Base-by-base conservation (phyloP, 805 yeast species). In the Blastobotrys muscicola region DNA sequence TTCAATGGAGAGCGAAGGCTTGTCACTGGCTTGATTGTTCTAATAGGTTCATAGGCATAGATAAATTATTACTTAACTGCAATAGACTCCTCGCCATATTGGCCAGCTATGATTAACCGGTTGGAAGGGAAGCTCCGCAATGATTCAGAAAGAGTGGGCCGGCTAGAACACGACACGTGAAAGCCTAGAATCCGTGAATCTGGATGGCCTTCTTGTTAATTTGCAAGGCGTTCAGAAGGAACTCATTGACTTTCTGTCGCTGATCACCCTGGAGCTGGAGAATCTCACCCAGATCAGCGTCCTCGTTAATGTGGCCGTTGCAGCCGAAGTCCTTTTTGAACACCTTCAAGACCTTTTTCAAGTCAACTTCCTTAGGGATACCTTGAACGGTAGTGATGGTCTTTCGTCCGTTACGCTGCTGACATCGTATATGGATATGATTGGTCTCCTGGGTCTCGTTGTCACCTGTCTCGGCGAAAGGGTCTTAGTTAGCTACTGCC, bases 391-490 rank as follows among this genome's bases (percentile, higher is more conserved):
- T 90, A 54, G 98, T 90, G 65, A 90, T 78, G 51, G 97, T 90
- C 72, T 90, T 90, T 73, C 97, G 89, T 65, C 98, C 98, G 74
- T 92, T 90, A 76, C 98, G 90, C 74, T 90, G 98, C 72, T 90
- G 98, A 66, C 94, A 90, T 76, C 98, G 94, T 67, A 90, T 68
- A 70, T 89, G 98, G 69, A 90, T 85, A 72, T 89, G 86, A 74
- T 85, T 87, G 48, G 94, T 80, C 62, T 94, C 84, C 71, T 90
- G 90, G 58, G 95, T 83, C 68, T 90, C 96, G 72, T 92, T 94
- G 78, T 90, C 97, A 75, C 97, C 97, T 71, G 97, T 89, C 70
- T 90, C 98, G 81, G 97, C 97, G 81, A 90, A 90, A 52, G 98
- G 98, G 72, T 90, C 95, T 74, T 20, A 4, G 26, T 40, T 11